phyloP scores from a whole-genome alignment of 148 eudicot species.

The Cornus suecica region DNA sequence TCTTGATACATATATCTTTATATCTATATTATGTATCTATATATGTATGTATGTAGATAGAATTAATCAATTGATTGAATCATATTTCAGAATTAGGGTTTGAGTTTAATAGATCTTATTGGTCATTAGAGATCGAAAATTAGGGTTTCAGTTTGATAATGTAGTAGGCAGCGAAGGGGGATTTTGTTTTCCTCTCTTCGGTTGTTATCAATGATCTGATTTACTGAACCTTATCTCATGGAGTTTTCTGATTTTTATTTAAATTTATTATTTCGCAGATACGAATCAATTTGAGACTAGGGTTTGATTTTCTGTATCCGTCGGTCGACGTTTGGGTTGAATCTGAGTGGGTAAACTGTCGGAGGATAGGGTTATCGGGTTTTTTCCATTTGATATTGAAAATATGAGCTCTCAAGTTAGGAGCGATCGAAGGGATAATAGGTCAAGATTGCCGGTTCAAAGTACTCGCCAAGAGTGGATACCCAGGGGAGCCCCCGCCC shows the following conservation, averaged over 20 bases:
- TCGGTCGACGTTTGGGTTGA: not conserved
- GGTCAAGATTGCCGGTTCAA: constrained; percentile 37
- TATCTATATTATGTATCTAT: too few relatives aligned
- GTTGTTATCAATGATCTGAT: not conserved
- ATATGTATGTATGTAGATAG: not conserved
- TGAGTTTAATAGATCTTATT: too few relatives aligned
- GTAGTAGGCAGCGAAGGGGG: not conserved
- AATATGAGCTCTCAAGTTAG: constrained; percentile 68
- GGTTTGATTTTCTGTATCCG: not conserved
- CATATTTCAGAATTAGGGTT: not conserved
- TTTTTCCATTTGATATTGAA: constrained; percentile 12
- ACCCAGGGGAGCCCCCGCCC: constrained; percentile 42
- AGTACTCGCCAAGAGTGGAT: constrained; percentile 64
- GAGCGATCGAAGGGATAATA: constrained; percentile 46
- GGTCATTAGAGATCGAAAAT: too few relatives aligned
- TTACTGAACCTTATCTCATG: not conserved
- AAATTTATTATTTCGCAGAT: not conserved
- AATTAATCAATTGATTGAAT: not conserved
- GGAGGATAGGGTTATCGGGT: not conserved
- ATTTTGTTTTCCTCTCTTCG: not conserved
- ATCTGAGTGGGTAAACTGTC: not conserved
- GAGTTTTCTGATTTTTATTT: not conserved
- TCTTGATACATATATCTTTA: not conserved
- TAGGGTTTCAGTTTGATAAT: too few relatives aligned
- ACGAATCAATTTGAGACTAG: not conserved